Evolutionary conservation across 495 filamentous ascomycete genomes (phyloP).

Genomic region (Rusavskia elegans): DNA sequence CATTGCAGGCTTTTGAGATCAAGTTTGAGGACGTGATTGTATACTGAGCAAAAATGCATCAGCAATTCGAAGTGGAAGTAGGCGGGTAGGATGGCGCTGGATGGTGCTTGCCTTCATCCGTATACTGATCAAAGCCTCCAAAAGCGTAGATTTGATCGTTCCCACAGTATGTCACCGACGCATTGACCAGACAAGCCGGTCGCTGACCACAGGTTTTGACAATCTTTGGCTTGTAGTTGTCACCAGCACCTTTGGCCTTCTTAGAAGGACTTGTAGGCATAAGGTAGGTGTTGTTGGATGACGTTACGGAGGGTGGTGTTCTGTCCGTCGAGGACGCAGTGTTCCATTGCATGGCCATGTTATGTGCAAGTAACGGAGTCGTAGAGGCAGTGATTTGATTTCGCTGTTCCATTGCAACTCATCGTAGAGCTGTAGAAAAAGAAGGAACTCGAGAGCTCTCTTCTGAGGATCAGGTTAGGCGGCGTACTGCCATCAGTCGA

Average conservation of each 20-base stretch:
- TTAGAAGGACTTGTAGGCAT: constrained; percentile 65
- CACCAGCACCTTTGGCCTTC: constrained; percentile 41
- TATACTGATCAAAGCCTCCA: constrained; percentile 97
- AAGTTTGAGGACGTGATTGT: constrained; percentile 87
- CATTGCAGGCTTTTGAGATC: constrained; percentile 78
- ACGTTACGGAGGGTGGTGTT: constrained; percentile 30
- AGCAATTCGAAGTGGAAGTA: constrained; percentile 6
- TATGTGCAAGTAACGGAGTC: neutral
- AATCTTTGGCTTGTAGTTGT: constrained; percentile 66
- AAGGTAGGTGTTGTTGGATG: constrained; percentile 64
- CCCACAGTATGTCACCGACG: constrained; percentile 90
- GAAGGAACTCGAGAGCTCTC: too few relatives aligned
- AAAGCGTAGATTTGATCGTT: constrained; percentile 96
- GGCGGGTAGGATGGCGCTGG: neutral
- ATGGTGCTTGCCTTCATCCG: constrained; percentile 56
- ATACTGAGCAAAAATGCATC: constrained; percentile 38
- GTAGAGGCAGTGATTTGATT: neutral
- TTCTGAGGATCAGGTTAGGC: too few relatives aligned
- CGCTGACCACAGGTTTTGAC: constrained; percentile 70
- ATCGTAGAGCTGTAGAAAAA: too few relatives aligned
- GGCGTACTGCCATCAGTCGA: too few relatives aligned
- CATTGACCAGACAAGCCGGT: constrained; percentile 91
- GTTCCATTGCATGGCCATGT: neutral
- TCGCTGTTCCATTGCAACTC: constrained; percentile 3
- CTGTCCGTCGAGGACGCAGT: neutral